Conservation (phyloP, 768 basidiomycete genomes). For the Trametes cinnabarina region DNA sequence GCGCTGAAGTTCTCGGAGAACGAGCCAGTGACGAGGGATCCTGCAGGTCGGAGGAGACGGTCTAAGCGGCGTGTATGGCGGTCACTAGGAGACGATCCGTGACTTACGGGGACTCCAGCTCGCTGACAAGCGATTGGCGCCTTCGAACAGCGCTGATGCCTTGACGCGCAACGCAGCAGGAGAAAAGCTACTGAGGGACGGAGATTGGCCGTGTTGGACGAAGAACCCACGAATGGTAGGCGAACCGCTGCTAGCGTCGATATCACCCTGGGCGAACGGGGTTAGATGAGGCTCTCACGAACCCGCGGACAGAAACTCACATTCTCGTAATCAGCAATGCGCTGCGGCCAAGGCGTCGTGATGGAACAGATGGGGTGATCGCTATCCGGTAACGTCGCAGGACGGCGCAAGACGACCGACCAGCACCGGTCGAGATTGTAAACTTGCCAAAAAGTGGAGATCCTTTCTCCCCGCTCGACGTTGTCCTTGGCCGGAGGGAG, state of each 20-base stretch:
- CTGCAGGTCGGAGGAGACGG: slow-evolving; percentile 21
- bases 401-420: slow-evolving; percentile 71
- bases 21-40: slow-evolving; percentile 42
- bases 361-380: slow-evolving; percentile 56
- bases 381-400: slow-evolving; percentile 63
- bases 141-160: slow-evolving; percentile 72
- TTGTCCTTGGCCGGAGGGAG: slow-evolving; percentile 58
- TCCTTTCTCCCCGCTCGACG: slow-evolving; percentile 66
- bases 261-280: slow-evolving; percentile 50
- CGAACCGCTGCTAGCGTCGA: slow-evolving; percentile 48
- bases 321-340: slow-evolving; percentile 67
- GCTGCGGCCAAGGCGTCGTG: slow-evolving; percentile 75
- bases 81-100: slow-evolving; percentile 12
- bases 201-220: slow-evolving; percentile 47
- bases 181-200: slow-evolving; percentile 54
- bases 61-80: background rate
- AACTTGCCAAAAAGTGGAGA: slow-evolving; percentile 81
- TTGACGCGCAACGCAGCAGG: slow-evolving; percentile 66
- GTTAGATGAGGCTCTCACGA: slow-evolving; percentile 5
- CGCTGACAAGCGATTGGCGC: slow-evolving; percentile 58
- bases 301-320: slow-evolving; percentile 41
- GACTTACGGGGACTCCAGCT: slow-evolving; percentile 59
- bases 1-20: slow-evolving; percentile 58
- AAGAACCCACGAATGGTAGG: slow-evolving; percentile 66
- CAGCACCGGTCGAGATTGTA: slow-evolving; percentile 79